Percentiles rank a stretch among this genome's conserved stretches.
phyloP scores from a whole-genome alignment of 371 early-diverging fungal genomes.

The Funneliformis caledonium region DNA sequence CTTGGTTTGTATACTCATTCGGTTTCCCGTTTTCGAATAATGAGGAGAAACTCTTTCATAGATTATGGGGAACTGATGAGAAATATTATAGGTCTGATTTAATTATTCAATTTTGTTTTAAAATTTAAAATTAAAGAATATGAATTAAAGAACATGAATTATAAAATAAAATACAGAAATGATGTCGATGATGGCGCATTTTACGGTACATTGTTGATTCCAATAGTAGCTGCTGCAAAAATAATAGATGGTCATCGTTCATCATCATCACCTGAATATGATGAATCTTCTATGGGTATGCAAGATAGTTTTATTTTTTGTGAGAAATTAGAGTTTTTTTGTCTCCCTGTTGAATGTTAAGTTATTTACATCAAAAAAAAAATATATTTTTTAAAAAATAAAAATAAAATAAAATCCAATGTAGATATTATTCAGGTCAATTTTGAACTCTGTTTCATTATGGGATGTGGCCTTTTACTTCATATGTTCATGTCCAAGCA shows the following conservation, averaged over 20 bases:
- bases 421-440: conserved; percentile 23
- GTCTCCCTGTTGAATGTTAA: neutral
- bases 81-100: conserved; percentile 34
- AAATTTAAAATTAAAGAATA: neutral
- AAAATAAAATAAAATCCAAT: neutral
- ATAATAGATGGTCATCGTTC: conserved; percentile 24
- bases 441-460: conserved; percentile 28
- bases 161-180: neutral
- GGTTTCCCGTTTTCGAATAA: conserved; percentile 16
- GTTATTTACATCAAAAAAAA: neutral
- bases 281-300: conserved; percentile 28
- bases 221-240: conserved; percentile 34
- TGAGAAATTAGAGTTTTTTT: neutral
- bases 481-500: conserved; percentile 38
- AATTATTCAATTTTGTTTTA: neutral
- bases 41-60: conserved; percentile 26
- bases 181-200: conserved; percentile 40
- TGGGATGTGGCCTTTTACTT: conserved; percentile 31
- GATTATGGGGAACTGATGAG: conserved; percentile 37
- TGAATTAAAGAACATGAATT: neutral
- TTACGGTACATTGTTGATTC: conserved; percentile 34
- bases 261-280: neutral
- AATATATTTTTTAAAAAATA: neutral
- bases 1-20: conserved; percentile 36
- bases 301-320: neutral